Evolutionary conservation across 2,329 filamentous ascomycete species (phyloP), one percentile per base, ranked within the genome.

Genomic region (Apiospora marii): DNA sequence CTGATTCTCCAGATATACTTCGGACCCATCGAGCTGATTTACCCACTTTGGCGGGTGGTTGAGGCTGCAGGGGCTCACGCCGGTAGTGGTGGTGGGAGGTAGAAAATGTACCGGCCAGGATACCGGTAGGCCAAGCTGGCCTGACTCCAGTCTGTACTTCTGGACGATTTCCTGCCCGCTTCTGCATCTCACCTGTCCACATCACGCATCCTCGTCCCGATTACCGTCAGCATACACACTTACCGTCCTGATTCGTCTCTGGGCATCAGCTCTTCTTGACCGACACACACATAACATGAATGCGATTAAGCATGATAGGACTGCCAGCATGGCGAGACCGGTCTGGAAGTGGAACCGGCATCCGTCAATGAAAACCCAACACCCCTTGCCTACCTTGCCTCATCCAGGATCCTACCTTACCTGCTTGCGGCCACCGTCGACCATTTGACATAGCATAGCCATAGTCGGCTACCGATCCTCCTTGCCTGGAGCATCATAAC

Each of bases 121-220:
- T 51, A 41, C 34, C 58, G 34, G 37, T 41, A 41, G 37, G 58
- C 58, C 58, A 64, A 64, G 34, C 58, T 64, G 58, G 58, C 34
- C 58, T 34, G 58, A 24, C 34, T 64, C 34, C 58, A 64, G 30
- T 27, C 12, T 51, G 49, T 37, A 34, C 53, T 58, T 64, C 34
- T 64, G 58, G 58, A n/a, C 58, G 41, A 61, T 22, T 61, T 61
- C 24, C 10, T 37, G 53, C 53, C 30, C 53, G 73, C 70, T 67
- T 74, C 75, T 78, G 76, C 76, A 77, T 49, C 74, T 75, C 71
- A 74, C 71, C 74, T 75, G 73, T 72, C 74, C 75, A 74, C 76
- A 76, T 67, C 73, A 76, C 75, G 75, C 76, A 75, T 78, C 72
- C 74, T 76, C 77, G 77, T 79, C 75, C 78, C 79, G 76, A 77